These are phyloP conservation scores for Phytophthora fragariaefolia DNA, from an alignment of 352 stramenopile species.

Conservation along the genomic window DNA sequence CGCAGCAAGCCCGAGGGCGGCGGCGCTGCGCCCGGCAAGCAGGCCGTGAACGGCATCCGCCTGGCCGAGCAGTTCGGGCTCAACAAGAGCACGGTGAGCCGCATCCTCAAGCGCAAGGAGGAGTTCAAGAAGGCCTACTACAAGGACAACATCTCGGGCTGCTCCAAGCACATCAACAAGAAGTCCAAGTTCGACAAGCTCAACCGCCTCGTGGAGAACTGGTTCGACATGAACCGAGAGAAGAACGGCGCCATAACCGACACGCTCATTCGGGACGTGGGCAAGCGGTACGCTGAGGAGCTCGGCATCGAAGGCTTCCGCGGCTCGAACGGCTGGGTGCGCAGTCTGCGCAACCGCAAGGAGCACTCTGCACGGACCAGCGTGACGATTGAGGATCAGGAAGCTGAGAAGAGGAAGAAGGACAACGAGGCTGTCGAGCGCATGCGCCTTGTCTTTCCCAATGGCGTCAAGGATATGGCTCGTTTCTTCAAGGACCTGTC, in stretches of 20 bases:
- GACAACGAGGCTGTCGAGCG: slow-evolving; percentile 79
- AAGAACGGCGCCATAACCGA: slow-evolving; percentile 76
- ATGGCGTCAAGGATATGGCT: slow-evolving; percentile 75
- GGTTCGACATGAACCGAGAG: slow-evolving; percentile 82
- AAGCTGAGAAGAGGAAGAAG: slow-evolving; percentile 69
- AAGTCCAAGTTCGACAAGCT: slow-evolving; percentile 89
- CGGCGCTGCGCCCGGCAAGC: slow-evolving; percentile 26
- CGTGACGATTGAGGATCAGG: slow-evolving; percentile 60
- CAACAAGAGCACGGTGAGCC: slow-evolving; percentile 86
- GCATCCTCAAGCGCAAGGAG: slow-evolving; percentile 88
- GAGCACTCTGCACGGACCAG: slow-evolving; percentile 57
- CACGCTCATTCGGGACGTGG: slow-evolving; percentile 78
- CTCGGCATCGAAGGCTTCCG: slow-evolving; percentile 80
- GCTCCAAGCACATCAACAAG: slow-evolving; percentile 89
- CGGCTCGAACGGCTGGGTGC: slow-evolving; percentile 82
- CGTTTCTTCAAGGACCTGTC: slow-evolving; percentile 81
- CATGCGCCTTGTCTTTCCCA: slow-evolving; percentile 72
- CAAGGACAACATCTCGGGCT: slow-evolving; percentile 85
- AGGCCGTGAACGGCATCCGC: slow-evolving; percentile 77
- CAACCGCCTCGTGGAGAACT: slow-evolving; percentile 83
- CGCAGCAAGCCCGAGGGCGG: slow-evolving; percentile 46
- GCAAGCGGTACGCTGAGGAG: slow-evolving; percentile 75
- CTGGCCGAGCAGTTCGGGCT: slow-evolving; percentile 77
- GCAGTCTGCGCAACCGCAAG: slow-evolving; percentile 81
- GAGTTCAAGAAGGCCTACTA: slow-evolving; percentile 90